Conservation (phyloP, 176 grass and related monocot species). For the Microstegium vimineum region DNA sequence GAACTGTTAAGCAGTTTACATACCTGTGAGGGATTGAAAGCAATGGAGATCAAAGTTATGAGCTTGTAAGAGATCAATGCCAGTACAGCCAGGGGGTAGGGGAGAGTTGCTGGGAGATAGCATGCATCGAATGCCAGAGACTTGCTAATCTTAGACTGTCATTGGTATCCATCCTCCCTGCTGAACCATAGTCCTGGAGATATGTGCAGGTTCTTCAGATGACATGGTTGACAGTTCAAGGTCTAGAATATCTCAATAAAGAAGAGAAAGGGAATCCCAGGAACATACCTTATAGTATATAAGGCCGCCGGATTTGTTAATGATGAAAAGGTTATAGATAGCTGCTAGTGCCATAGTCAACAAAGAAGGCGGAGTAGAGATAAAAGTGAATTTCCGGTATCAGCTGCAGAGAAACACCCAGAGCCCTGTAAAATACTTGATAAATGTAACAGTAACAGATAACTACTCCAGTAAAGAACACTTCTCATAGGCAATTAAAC, state of each 20-base stretch:
- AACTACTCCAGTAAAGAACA: not conserved
- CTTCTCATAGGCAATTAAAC: not conserved
- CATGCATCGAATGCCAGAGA: conserved; percentile 98
- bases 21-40: conserved; percentile 93
- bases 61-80: conserved; percentile 79
- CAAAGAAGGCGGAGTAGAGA: not conserved
- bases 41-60: conserved; percentile 94
- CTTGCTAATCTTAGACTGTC: conserved; percentile 85
- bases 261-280: conserved; percentile 5
- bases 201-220: conserved; percentile 11
- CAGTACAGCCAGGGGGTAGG: conserved; percentile 64
- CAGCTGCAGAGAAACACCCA: conserved; percentile 7
- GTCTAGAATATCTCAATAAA: not conserved
- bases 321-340: conserved; percentile 97
- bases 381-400: not conserved
- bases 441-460: not conserved
- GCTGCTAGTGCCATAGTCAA: conserved; percentile 46
- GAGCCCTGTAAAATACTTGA: not conserved
- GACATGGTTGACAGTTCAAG: not conserved
- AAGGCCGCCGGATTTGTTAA: conserved; percentile 94
- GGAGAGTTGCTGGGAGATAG: conserved; percentile 95
- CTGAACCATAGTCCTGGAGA: conserved; percentile 73
- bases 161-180: conserved; percentile 92
- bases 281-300: conserved; percentile 82
- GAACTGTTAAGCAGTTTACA: conserved; percentile 10